Conservation (phyloP, 2,329 filamentous ascomycete species). For the Colletotrichum tamarilloi region DNA sequence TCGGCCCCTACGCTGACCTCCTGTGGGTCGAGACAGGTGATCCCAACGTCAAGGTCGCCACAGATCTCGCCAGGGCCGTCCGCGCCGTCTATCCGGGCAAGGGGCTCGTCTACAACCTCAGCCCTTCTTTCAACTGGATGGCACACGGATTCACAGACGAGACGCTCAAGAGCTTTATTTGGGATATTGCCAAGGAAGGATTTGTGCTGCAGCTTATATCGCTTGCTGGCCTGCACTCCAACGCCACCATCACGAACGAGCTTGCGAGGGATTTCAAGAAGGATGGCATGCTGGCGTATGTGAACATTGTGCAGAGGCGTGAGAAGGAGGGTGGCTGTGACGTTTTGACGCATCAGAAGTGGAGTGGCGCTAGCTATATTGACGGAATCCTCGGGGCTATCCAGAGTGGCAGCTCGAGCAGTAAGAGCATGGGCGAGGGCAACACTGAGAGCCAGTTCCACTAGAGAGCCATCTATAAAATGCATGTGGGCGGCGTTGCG, state of each 20-base stretch:
- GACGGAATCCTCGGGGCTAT: constrained; percentile 92
- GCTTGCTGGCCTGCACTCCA: constrained; percentile 74
- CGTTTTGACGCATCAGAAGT: constrained; percentile 95
- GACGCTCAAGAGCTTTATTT: constrained; percentile 90
- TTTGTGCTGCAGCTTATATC: constrained; percentile 77
- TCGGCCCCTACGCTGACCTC: constrained; percentile 92
- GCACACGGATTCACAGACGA: constrained; percentile 88
- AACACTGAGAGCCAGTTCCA: constrained; percentile 83
- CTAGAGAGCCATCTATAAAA: constrained; percentile 36
- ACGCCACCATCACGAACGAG: constrained; percentile 74
- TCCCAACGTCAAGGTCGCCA: constrained; percentile 82
- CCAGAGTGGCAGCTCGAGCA: constrained; percentile 89
- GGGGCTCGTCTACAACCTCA: constrained; percentile 95
- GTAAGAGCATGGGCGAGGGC: constrained; percentile 93
- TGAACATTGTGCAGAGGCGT: constrained; percentile 87
- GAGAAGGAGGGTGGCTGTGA: constrained; percentile 94
- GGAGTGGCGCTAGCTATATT: constrained; percentile 77
- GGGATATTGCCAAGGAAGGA: constrained; percentile 93
- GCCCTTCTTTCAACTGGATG: constrained; percentile 99
- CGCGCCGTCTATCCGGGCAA: constrained; percentile 78
- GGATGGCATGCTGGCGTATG: constrained; percentile 96
- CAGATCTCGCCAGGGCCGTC: constrained; percentile 81
- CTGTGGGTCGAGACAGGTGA: constrained; percentile 97
- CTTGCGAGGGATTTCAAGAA: constrained; percentile 85
- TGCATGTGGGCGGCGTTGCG: constrained; percentile 2